Conservation (phyloP, 2,329 filamentous ascomycete genomes). For the Mariannaea sp. region DNA sequence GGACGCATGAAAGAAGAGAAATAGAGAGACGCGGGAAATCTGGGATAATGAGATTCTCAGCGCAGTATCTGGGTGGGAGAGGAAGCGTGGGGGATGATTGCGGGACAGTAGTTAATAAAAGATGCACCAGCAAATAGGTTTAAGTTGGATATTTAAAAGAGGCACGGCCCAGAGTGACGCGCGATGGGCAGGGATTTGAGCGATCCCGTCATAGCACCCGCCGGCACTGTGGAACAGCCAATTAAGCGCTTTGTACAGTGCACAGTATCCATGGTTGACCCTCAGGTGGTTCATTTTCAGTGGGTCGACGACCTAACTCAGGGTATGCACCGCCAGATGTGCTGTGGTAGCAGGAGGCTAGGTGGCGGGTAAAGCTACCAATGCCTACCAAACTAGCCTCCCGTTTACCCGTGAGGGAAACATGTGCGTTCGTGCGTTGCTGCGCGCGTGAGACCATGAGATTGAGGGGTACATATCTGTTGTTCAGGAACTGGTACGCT, state of each 20-base stretch:
- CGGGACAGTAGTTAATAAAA: conserved; percentile 23
- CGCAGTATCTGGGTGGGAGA: conserved; percentile 2
- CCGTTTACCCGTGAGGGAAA: no score
- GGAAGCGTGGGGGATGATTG: conserved; percentile 8
- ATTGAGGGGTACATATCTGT: no score
- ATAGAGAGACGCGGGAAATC: conserved; percentile 6
- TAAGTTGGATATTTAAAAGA: conserved; percentile 14
- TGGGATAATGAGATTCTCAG: conserved; percentile 12
- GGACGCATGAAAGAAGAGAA: conserved; percentile 12
- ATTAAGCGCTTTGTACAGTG: conserved; percentile 26
- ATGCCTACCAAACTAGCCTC: no score
- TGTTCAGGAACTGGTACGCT: no score
- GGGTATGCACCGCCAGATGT: no score
- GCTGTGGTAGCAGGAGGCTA: no score
- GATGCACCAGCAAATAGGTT: conserved; percentile 10
- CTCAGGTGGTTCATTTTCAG: background rate
- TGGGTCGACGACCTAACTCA: background rate
- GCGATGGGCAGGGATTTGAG: conserved; percentile 34
- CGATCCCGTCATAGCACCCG: conserved; percentile 11
- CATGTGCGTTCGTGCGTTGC: no score
- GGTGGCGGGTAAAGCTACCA: no score
- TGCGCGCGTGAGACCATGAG: no score
- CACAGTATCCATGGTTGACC: background rate
- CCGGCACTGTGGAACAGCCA: conserved; percentile 22
- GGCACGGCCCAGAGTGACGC: conserved; percentile 9